Base-by-base conservation (phyloP, 2,329 filamentous ascomycete species). In the Fusarium guadeloupense region DNA sequence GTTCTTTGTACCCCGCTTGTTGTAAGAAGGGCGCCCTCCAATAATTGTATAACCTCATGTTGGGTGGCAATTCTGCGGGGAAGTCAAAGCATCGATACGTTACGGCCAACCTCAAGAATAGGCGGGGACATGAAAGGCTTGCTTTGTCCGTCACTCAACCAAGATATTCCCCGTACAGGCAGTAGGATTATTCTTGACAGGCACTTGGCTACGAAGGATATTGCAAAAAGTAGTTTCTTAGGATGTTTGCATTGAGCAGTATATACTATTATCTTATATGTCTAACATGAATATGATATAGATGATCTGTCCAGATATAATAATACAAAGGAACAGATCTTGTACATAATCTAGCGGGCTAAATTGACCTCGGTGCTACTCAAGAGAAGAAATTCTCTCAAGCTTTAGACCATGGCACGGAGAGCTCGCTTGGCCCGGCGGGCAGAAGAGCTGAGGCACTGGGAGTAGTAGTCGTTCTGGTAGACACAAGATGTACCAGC, bases 391-490 rank as follows among this genome's bases (percentile, higher is more conserved):
- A 3, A 4, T 12, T 12, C 9, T 26, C 3, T 4, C 25, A 10
- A 10, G 25, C 25, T n/a, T 34, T 38, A 48, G 26, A 41, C 14
- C 14, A 25, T 23, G 20, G 23, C 16, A 6, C 56, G 47, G n/a
- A 56, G 35, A 4, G 19, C 51, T 13, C 56, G 41, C 39, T 49
- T 62, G 9, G 25, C 23, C n/a, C 51, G 34, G 6, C 59, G 39
- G 2, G 46, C 25, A 14, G 59, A 31, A 7, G 48, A 60, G 52
- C 56, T 38, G 3, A 58, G 35, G 33, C 71, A 73, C 60, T 73
- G 70, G 4, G 62, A 70, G 65, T 73, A 73, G 63, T 67, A 71
- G 23, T 72, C 63, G 45, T 71, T 72, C 33, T 60, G 55, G 31
- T 54, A 57, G 21, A 63, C 59, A 44, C 70, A 72, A 6, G 60